Base-by-base conservation (phyloP, 257 asterid species). In the Salvia splendens region DNA sequence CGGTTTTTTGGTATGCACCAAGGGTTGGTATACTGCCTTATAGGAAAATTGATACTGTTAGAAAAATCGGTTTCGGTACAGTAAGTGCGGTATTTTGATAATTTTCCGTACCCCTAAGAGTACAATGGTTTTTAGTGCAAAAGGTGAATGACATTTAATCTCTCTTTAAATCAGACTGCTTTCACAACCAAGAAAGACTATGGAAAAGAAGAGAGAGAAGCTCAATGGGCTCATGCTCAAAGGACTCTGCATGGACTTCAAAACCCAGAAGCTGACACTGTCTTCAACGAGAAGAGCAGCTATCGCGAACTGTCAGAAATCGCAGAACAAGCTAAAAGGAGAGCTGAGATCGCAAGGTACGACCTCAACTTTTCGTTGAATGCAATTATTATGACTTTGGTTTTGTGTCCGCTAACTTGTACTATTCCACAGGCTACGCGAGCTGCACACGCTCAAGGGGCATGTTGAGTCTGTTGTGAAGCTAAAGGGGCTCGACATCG, bases 211-310 rank as follows among this genome's bases (percentile, higher is more conserved):
- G 97, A 93, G 82, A 87, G 98, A 75, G 98, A 93, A 79, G 98
- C 97, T 75, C 99, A 93, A 79, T 93, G 99, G 99, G 99, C 97
- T 76, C 94, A 66, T 76, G 99, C 97, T 66, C 97, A 93, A 84
- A 90, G 99, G 81, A 90, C 97, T 63, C 24, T 90, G 61, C 97
- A 93, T 16, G 99, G 99, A 5, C 97, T 93, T 36, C 97, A 88
- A 52, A 83, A 82, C 17, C 88, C 95, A 5, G 92, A 79, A 75
- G 14, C 86, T 14, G 9, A 75, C 7, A 85, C 74, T 16, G 47
- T 90, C 69, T 90, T 93, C 72, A 80, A 81, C 5, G 97, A 93
- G 61, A 90, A 86, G 95, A 90, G 79, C 82, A 86, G 90, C 83
- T 90, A 93, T 78, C 76, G 97, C 5, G 99, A 93, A 58, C 82